Base-by-base conservation (phyloP, 306 rosid species). In the Ormosia emarginata region DNA sequence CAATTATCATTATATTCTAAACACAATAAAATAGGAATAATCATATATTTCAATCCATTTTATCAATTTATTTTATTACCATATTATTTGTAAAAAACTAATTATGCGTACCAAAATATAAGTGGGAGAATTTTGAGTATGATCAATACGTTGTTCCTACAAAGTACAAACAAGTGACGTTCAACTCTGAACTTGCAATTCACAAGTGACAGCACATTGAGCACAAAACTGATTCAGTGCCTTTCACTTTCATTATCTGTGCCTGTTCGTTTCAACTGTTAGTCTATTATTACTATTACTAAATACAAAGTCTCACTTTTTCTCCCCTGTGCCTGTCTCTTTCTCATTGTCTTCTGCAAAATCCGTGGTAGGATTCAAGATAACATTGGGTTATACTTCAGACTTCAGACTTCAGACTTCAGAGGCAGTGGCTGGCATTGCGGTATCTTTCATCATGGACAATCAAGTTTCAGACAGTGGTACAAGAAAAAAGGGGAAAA, bases 381-480 rank as follows among this genome's bases (percentile, higher is more conserved):
- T n/a, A n/a, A n/a, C n/a, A n/a, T n/a, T n/a, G n/a, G n/a, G n/a
- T n/a, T n/a, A n/a, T n/a, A n/a, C n/a, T n/a, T n/a, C n/a, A n/a
- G n/a, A 44, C 50, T 44, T 44, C 50, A 44, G 11, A 44, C 4
- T 10, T 44, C 50, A 44, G 50, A 44, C n/a, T n/a, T n/a, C n/a
- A n/a, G n/a, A n/a, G n/a, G n/a, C n/a, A n/a, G n/a, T n/a, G 14
- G 12, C 4, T 44, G 50, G 14, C 50, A 44, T 44, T 73, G 66
- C 78, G 1, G 1, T 73, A 17, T 49, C 41, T 50, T 76, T 65
- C 32, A 79, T 86, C 50, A 44, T 44, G 88, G 86, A 79, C 76
- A 78, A 78, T 34, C 76, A 72, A 71, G 36, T 47, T 46, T 67
- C 88, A 58, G 78, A 86, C 41, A 36, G 6, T 40, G n/a, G 13